A percentile compares a stretch with the other conserved stretches of the same genome.
Conservation (phyloP, 2,329 filamentous ascomycete genomes). For the Capronia americana region DNA sequence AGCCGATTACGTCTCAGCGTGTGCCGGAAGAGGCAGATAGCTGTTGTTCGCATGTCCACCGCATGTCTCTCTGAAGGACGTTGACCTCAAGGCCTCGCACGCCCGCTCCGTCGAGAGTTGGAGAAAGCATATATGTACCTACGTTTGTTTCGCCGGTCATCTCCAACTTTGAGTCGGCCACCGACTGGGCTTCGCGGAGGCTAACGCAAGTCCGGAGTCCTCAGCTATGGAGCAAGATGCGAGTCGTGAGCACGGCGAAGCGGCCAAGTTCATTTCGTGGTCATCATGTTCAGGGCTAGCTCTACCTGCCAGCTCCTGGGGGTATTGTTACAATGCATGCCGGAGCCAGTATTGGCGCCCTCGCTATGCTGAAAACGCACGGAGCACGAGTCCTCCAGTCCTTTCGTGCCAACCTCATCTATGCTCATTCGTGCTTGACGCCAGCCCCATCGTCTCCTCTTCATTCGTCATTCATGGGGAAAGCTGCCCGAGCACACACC, state of each 20-base stretch:
- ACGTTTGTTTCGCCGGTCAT: background rate
- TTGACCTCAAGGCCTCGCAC: background rate
- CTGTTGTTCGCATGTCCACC: slow-evolving; percentile 32
- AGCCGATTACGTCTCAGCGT: slow-evolving; percentile 10
- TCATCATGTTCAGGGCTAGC: slow-evolving; percentile 24
- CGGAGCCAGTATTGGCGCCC: slow-evolving; percentile 18
- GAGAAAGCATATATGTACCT: slow-evolving; percentile 2
- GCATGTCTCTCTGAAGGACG: slow-evolving; percentile 12
- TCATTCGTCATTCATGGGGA: slow-evolving; percentile 1
- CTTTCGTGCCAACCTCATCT: slow-evolving; percentile 18
- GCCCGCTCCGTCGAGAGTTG: slow-evolving; percentile 1
- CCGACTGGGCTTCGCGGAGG: background rate
- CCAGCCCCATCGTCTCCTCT: background rate
- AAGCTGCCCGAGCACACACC: background rate
- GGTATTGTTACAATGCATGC: slow-evolving; percentile 29
- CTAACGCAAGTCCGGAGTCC: background rate
- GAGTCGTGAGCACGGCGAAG: background rate
- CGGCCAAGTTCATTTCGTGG: background rate
- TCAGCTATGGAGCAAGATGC: background rate
- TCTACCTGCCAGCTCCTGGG: slow-evolving; percentile 27
- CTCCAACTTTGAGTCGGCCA: slow-evolving; percentile 7
- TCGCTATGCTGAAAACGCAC: slow-evolving; percentile 29
- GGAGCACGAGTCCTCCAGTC: background rate
- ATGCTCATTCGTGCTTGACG: background rate
- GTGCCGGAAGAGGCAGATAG: slow-evolving; percentile 26